Evolutionary conservation across 805 yeast species (phyloP).

Genomic region (Saturnispora kantuleensis): DNA sequence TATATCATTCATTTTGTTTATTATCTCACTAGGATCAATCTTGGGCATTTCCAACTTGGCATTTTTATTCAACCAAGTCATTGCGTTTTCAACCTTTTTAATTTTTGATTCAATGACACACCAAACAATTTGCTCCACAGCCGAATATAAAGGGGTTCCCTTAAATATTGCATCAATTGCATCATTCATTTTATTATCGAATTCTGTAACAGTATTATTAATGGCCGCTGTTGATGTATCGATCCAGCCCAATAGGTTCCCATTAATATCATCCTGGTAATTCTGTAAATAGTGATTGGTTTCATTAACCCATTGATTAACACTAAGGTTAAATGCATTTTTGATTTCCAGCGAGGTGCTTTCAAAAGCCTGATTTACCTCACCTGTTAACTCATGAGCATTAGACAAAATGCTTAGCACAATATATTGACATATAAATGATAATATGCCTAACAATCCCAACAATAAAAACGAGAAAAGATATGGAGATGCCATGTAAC

Average conservation of each 20-base stretch:
- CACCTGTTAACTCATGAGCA: constrained; percentile 1
- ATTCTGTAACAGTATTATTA: constrained; percentile 48
- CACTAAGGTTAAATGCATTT: constrained; percentile 23
- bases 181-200: constrained; percentile 48
- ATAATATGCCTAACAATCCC: constrained; percentile 46
- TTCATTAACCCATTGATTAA: constrained; percentile 40
- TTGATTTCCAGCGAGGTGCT: constrained; percentile 11
- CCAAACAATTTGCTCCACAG: constrained; percentile 58
- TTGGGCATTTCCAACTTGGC: constrained; percentile 51
- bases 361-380: constrained; percentile 7
- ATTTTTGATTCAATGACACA: constrained; percentile 76
- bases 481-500: constrained; percentile 43
- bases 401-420: constrained; percentile 25
- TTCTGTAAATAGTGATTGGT: constrained; percentile 45
- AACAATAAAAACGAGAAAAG: constrained; percentile 42
- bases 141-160: constrained; percentile 52
- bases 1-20: constrained; percentile 8
- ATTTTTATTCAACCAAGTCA: constrained; percentile 68
- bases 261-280: constrained; percentile 48
- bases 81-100: constrained; percentile 52
- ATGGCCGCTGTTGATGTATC: constrained; percentile 45
- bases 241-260: constrained; percentile 58
- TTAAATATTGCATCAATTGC: constrained; percentile 54
- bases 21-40: constrained; percentile 20
- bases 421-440: constrained; percentile 44